phyloP scores from a whole-genome alignment of 2,329 filamentous ascomycete species.

The Seiridium cupressi region DNA sequence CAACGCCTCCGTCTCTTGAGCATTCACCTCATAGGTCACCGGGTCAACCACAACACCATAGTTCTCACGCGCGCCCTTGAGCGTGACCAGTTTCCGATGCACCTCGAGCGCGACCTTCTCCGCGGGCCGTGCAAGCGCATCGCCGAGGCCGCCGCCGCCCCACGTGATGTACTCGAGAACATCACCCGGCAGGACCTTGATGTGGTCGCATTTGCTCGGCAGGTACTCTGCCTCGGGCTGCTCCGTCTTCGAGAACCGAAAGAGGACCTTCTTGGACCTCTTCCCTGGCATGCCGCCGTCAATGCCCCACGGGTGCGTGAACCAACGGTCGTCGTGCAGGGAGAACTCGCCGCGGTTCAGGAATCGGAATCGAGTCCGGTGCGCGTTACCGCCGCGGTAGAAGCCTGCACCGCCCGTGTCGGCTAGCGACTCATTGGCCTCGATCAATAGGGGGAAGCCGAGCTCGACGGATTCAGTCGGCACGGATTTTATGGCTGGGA shows the following conservation, averaged over 20 bases:
- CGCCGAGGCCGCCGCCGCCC: slow-evolving; percentile 47
- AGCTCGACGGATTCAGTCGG: slow-evolving; percentile 47
- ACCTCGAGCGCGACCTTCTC: slow-evolving; percentile 44
- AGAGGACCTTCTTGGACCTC: slow-evolving; percentile 40
- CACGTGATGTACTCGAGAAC: slow-evolving; percentile 49
- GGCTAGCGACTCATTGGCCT: slow-evolving; percentile 44
- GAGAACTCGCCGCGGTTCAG: slow-evolving; percentile 42
- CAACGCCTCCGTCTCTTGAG: slow-evolving; percentile 31
- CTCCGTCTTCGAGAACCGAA: slow-evolving; percentile 34
- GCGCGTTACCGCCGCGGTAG: slow-evolving; percentile 46
- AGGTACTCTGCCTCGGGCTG: slow-evolving; percentile 31
- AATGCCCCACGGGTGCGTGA: slow-evolving; percentile 48
- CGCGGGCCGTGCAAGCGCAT: slow-evolving; percentile 40
- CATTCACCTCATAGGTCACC: slow-evolving; percentile 31
- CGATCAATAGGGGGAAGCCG: slow-evolving; percentile 45
- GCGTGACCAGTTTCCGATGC: slow-evolving; percentile 39
- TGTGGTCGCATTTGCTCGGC: slow-evolving; percentile 45
- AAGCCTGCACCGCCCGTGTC: slow-evolving; percentile 47
- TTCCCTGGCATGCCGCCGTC: slow-evolving; percentile 42
- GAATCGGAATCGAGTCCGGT: slow-evolving; percentile 45
- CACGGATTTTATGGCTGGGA: slow-evolving; percentile 48
- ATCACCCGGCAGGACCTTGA: slow-evolving; percentile 42
- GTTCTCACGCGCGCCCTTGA: slow-evolving; percentile 36
- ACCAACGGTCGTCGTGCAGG: slow-evolving; percentile 47
- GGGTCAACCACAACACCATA: slow-evolving; percentile 44